phyloP scores from a whole-genome alignment of 768 basidiomycete species.

The Chlorophyllum brunneum region DNA sequence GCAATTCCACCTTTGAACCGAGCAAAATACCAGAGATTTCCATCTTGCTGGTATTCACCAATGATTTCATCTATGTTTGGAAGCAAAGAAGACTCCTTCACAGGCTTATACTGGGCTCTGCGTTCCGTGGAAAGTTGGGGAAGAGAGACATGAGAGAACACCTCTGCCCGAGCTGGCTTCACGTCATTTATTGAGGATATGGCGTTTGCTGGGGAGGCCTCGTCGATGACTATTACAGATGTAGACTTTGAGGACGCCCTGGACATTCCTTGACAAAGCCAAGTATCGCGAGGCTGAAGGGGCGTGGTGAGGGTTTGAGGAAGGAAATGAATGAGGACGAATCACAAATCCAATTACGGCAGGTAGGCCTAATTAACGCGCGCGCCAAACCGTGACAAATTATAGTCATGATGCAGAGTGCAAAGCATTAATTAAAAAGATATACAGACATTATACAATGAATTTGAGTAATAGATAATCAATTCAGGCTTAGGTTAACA shows the following conservation, averaged over 20 bases:
- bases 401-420: too few species aligned
- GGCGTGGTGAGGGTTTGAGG: background rate
- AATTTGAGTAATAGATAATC: background rate
- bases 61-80: constrained; percentile 42
- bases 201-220: background rate
- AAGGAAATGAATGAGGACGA: background rate
- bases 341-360: background rate
- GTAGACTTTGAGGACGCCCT: background rate
- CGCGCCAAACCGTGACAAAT: background rate
- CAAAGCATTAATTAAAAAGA: background rate
- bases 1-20: constrained; percentile 53
- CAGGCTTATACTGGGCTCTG: constrained; percentile 38
- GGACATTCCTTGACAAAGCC: background rate
- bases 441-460: background rate
- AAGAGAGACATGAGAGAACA: constrained; percentile 30
- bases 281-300: background rate
- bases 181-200: background rate
- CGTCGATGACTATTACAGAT: background rate
- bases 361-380: background rate
- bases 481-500: background rate
- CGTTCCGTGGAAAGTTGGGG: constrained; percentile 34
- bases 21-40: constrained; percentile 56
- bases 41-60: constrained; percentile 45
- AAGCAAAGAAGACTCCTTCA: constrained; percentile 28
- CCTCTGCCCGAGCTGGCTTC: background rate